A percentile compares a stretch with the other conserved stretches of the same genome.
These are phyloP conservation scores for Mentha longifolia DNA, from an alignment of 257 asterid species.

Conservation along the genomic window DNA sequence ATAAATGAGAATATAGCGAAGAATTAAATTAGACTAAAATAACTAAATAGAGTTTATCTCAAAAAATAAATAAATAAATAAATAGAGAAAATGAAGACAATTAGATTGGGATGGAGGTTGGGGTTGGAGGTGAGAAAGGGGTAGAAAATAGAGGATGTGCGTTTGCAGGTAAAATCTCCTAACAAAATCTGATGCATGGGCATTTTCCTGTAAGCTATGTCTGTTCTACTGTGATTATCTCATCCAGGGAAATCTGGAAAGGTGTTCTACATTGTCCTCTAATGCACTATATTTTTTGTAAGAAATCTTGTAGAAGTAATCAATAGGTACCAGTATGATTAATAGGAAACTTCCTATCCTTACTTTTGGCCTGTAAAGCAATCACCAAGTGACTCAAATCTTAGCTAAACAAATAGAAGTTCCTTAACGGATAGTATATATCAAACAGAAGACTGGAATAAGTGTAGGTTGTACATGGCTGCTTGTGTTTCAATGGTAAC, in stretches of 20 bases:
- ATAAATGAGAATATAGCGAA: no score
- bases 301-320: constrained; percentile 8
- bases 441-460: constrained; percentile 12
- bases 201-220: no score
- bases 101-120: constrained; percentile 3
- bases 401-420: constrained; percentile 27
- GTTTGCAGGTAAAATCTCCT: constrained; percentile 2
- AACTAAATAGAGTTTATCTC: no score
- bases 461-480: background rate
- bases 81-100: no score
- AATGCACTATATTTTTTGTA: background rate
- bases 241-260: no score
- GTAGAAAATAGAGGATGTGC: constrained; percentile 5
- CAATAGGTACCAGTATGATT: background rate
- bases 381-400: background rate
- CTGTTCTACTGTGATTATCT: no score
- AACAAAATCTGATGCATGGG: no score
- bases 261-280: background rate
- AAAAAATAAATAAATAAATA: no score
- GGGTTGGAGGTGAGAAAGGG: background rate
- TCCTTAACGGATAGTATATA: constrained; percentile 13
- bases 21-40: no score
- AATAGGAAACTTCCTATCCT: background rate
- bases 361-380: background rate
- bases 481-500: background rate